Conservation (phyloP, 345 rosid genomes). For the Erodium maritimum region DNA sequence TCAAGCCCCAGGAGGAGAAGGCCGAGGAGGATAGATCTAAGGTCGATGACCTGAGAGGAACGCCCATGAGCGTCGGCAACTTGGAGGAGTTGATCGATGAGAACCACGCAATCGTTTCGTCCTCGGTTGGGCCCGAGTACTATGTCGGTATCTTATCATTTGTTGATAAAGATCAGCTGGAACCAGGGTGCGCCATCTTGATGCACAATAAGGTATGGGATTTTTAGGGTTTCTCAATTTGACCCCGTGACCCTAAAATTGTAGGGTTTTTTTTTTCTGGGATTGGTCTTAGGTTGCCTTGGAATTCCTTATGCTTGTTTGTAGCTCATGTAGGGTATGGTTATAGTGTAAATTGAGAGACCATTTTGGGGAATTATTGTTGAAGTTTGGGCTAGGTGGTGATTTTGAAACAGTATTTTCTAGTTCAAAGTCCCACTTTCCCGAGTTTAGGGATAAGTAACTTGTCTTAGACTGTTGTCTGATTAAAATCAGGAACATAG, state of each 20-base stretch:
- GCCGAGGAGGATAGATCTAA: conserved; percentile 44
- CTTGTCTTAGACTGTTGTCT: no score
- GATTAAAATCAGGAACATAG: no score
- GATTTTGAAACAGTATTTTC: no score
- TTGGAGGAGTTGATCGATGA: conserved; percentile 92
- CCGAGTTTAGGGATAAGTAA: no score
- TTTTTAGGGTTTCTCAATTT: conserved; percentile 13
- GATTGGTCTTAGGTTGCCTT: no score
- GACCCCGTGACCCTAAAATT: no score
- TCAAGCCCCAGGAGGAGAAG: conserved; percentile 29
- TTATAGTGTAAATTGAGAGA: no score
- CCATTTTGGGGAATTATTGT: no score
- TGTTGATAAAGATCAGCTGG: conserved; percentile 94
- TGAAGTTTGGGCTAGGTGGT: no score
- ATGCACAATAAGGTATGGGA: conserved; percentile 80
- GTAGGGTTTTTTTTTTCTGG: not conserved
- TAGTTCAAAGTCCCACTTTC: no score
- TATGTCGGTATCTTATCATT: conserved; percentile 83
- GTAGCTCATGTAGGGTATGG: no score
- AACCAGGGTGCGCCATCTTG: conserved; percentile 93
- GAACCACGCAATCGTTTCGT: conserved; percentile 89
- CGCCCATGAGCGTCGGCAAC: conserved; percentile 94
- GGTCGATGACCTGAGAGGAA: conserved; percentile 85
- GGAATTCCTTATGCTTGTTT: no score
- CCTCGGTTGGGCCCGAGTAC: conserved; percentile 92